These are phyloP conservation scores for Blastomyces percursus DNA, from an alignment of 2,329 filamentous ascomycete genomes.

Conservation along the genomic window DNA sequence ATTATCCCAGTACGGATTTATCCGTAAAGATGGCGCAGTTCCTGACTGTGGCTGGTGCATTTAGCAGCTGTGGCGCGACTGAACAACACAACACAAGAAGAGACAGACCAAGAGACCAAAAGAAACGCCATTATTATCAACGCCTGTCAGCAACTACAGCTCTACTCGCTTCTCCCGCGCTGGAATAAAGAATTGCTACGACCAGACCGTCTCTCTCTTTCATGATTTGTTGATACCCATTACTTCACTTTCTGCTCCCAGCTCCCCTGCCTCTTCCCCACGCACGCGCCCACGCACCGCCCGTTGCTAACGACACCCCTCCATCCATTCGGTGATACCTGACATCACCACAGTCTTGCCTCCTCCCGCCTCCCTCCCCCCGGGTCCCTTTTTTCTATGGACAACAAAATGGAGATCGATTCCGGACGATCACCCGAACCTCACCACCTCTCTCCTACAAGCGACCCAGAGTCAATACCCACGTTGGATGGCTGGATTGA, in stretches of 20 bases:
- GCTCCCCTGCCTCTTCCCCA: neutral
- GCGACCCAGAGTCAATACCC: conserved; percentile 80
- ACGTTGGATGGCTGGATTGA: conserved; percentile 98
- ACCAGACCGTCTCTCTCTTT: neutral
- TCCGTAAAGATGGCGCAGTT: neutral
- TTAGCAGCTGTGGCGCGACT: neutral
- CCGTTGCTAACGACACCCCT: conserved; percentile 10
- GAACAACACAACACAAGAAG: neutral
- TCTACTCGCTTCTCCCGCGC: neutral
- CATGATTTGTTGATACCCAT: conserved; percentile 12
- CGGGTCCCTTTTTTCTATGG: conserved; percentile 49
- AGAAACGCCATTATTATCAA: neutral
- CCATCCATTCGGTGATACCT: conserved; percentile 5
- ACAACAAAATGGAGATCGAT: conserved; percentile 96
- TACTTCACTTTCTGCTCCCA: neutral
- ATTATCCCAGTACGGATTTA: too few species aligned
- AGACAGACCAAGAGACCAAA: neutral
- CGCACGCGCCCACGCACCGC: conserved; percentile 2
- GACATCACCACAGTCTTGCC: conserved; percentile 13
- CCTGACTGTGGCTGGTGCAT: neutral
- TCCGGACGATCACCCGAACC: conserved; percentile 74
- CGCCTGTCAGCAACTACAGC: neutral
- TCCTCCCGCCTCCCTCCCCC: neutral
- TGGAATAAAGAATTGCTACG: neutral
- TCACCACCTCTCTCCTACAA: conserved; percentile 61